Conservation (phyloP, 129 eudicot genomes). For the Sambucus nigra region DNA sequence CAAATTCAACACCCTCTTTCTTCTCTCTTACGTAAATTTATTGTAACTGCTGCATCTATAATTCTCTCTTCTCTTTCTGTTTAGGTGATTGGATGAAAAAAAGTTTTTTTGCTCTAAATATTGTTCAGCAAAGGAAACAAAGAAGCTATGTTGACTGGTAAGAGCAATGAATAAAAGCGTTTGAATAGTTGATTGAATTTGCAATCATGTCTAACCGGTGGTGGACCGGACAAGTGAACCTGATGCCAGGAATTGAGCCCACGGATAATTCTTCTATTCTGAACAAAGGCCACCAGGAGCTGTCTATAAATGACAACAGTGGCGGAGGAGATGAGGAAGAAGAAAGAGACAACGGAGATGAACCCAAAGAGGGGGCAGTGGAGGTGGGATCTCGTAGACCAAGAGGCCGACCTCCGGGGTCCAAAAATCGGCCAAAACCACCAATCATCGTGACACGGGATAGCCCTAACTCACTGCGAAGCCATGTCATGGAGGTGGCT, state of each 20-base stretch:
- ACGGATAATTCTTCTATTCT: slow-evolving; percentile 20
- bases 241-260: slow-evolving; percentile 28
- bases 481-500: slow-evolving; percentile 75
- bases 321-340: slow-evolving; percentile 40
- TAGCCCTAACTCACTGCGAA: slow-evolving; percentile 67
- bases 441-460: slow-evolving; percentile 70
- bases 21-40: background rate
- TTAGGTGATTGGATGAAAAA: background rate
- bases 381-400: slow-evolving; percentile 50
- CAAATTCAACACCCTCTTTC: background rate
- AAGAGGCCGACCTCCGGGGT: slow-evolving; percentile 67
- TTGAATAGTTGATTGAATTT: background rate
- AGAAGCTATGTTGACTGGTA: too few species aligned
- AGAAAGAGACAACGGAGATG: slow-evolving; percentile 33
- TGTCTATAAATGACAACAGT: slow-evolving; percentile 25
- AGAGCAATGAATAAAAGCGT: too few species aligned
- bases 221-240: slow-evolving; percentile 49
- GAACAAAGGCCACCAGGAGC: slow-evolving; percentile 32
- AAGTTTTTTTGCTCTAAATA: background rate
- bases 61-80: background rate
- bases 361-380: slow-evolving; percentile 65
- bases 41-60: background rate
- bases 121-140: too few species aligned
- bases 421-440: slow-evolving; percentile 62
- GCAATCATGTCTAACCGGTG: slow-evolving; percentile 45